These are phyloP conservation scores for Fraxinus xanthoxyloides DNA, from an alignment of 305 asterid species.

Conservation along the genomic window DNA sequence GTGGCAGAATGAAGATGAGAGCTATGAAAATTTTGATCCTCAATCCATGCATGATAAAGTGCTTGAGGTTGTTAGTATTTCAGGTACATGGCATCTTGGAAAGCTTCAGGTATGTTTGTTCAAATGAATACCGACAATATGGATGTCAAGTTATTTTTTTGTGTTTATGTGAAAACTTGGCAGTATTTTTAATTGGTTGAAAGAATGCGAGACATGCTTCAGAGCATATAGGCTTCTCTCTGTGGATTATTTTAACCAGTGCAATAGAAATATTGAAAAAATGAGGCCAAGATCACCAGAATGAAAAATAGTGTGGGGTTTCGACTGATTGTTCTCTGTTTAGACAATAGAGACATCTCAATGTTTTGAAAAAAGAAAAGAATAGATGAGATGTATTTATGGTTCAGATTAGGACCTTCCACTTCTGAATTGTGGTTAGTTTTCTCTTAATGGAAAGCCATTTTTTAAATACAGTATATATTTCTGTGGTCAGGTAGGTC, in stretches of 20 bases:
- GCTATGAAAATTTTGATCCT: conserved; percentile 82
- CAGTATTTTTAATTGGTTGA: conserved; percentile 7
- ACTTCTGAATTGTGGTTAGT: not conserved
- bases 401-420: not conserved
- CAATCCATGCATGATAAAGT: conserved; percentile 97
- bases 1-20: conserved; percentile 98
- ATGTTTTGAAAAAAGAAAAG: not conserved
- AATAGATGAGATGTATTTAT: not conserved
- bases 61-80: conserved; percentile 94
- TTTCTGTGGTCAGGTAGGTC: conserved; percentile 67
- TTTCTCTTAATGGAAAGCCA: not conserved
- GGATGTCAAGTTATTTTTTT: not conserved
- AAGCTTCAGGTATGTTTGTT: conserved; percentile 73
- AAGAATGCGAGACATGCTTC: not conserved
- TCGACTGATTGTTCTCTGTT: not conserved
- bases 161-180: not conserved
- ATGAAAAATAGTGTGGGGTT: not conserved
- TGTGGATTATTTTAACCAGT: not conserved
- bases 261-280: not conserved
- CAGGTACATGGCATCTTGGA: conserved; percentile 97
- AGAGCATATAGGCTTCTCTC: not conserved
- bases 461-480: not conserved
- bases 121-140: not conserved
- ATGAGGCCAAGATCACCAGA: not conserved
- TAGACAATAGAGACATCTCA: not conserved